Evolutionary conservation across 495 filamentous ascomycete species (phyloP).

Genomic region (Penicillium robsamsonii): DNA sequence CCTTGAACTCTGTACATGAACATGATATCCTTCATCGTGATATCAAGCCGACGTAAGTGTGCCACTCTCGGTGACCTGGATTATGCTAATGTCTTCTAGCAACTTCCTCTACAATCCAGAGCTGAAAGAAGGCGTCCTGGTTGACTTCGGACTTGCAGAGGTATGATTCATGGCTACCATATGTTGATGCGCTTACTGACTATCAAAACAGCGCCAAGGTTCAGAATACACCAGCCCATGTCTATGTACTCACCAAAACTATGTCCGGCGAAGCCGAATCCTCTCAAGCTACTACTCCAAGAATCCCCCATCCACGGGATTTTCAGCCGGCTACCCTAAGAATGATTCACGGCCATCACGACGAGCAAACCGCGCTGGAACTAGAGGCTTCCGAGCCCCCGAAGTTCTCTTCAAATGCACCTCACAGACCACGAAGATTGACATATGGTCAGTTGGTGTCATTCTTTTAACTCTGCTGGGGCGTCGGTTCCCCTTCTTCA

Average conservation of each 20-base stretch:
- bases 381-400: slow-evolving; percentile 90
- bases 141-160: slow-evolving; percentile 96
- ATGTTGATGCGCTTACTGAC: slow-evolving; percentile 4
- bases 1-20: slow-evolving; percentile 77
- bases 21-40: slow-evolving; percentile 89
- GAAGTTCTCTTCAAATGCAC: slow-evolving; percentile 98
- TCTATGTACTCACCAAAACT: slow-evolving; percentile 39
- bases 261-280: slow-evolving; percentile 40
- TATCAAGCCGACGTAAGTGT: slow-evolving; percentile 86
- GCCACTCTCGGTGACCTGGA: neutral
- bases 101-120: slow-evolving; percentile 95
- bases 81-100: slow-evolving; percentile 30
- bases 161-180: slow-evolving; percentile 22
- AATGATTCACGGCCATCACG: slow-evolving; percentile 83
- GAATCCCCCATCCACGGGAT: slow-evolving; percentile 36
- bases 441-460: slow-evolving; percentile 95
- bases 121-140: slow-evolving; percentile 79
- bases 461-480: slow-evolving; percentile 89
- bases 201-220: slow-evolving; percentile 36
- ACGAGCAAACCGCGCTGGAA: slow-evolving; percentile 93
- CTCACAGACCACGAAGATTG: slow-evolving; percentile 90
- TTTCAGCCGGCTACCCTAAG: slow-evolving; percentile 72
- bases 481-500: slow-evolving; percentile 95
- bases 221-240: slow-evolving; percentile 44
- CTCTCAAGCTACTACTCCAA: slow-evolving; percentile 44